Evolutionary conservation across 768 basidiomycete genomes (phyloP).

Genomic region (Termitomyces eurrhizus): DNA sequence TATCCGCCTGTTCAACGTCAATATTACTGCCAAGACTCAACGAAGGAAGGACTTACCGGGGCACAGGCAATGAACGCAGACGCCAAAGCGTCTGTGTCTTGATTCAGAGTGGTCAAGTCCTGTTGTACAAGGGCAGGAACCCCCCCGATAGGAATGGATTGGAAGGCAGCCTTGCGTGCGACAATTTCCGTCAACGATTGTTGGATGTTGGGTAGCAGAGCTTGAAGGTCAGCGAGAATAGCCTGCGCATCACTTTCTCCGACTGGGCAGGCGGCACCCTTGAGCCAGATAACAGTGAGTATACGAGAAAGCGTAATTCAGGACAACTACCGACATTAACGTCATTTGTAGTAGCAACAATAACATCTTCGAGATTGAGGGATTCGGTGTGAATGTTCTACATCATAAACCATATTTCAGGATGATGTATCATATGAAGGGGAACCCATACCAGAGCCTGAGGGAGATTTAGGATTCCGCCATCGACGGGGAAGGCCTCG

Average conservation of each 20-base stretch:
- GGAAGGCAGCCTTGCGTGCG: conserved; percentile 24
- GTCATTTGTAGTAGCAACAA: conserved; percentile 26
- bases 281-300: not conserved
- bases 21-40: not conserved
- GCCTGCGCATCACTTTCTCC: conserved; percentile 21
- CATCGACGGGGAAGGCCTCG: conserved; percentile 24
- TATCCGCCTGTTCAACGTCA: conserved; percentile 15
- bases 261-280: conserved; percentile 16
- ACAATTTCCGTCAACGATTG: conserved; percentile 21
- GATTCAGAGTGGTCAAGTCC: conserved; percentile 24
- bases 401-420: not conserved
- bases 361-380: conserved; percentile 14
- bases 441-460: conserved; percentile 24
- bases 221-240: conserved; percentile 21
- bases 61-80: conserved; percentile 22
- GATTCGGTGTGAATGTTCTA: conserved; percentile 30
- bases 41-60: conserved; percentile 20
- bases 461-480: conserved; percentile 14
- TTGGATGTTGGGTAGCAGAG: conserved; percentile 24
- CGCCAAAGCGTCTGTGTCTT: conserved; percentile 13
- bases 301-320: not conserved
- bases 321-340: conserved; percentile 17
- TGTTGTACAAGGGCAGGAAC: conserved; percentile 25
- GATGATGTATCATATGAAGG: not conserved
- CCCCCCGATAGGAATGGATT: conserved; percentile 26